Percentiles rank a stretch among this genome's conserved stretches.
Evolutionary conservation across 176 grass and related monocot species (phyloP).

Genomic region (Aegilops speltoides): DNA sequence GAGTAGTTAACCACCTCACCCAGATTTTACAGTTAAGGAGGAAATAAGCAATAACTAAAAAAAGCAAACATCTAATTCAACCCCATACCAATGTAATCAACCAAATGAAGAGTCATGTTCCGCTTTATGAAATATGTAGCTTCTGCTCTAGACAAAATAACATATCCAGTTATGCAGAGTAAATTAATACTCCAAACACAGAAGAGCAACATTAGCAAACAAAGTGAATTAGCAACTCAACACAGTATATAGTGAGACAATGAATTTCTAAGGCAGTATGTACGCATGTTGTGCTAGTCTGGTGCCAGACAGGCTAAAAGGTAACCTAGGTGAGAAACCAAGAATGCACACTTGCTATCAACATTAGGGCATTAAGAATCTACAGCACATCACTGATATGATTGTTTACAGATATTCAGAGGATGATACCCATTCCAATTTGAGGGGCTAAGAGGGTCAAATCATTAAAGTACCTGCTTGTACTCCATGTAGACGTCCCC

Average conservation of each 20-base stretch:
- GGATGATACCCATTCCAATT: not conserved
- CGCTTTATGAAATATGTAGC: constrained; percentile 1
- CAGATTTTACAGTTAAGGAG: constrained; percentile 20
- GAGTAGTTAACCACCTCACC: not conserved
- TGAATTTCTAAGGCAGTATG: too few species aligned
- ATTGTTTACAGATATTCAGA: constrained; percentile 26
- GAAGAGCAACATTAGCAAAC: constrained; percentile 32
- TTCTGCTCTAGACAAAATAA: not conserved
- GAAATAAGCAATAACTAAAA: not conserved
- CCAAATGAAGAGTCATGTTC: constrained; percentile 8
- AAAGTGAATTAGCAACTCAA: constrained; percentile 39
- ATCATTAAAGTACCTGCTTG: too few species aligned
- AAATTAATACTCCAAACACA: not conserved
- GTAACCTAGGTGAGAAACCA: too few species aligned
- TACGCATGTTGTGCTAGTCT: too few species aligned
- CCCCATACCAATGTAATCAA: not conserved
- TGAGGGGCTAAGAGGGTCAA: too few species aligned
- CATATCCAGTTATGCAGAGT: not conserved
- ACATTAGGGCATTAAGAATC: too few species aligned
- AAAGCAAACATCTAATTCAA: not conserved
- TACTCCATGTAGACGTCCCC: too few species aligned
- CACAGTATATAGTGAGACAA: constrained; percentile 3
- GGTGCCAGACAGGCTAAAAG: too few species aligned
- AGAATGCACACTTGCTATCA: too few species aligned
- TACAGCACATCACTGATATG: constrained; percentile 5